Conservation (phyloP, 768 basidiomycete species). For the Gymnopilus junonius region DNA sequence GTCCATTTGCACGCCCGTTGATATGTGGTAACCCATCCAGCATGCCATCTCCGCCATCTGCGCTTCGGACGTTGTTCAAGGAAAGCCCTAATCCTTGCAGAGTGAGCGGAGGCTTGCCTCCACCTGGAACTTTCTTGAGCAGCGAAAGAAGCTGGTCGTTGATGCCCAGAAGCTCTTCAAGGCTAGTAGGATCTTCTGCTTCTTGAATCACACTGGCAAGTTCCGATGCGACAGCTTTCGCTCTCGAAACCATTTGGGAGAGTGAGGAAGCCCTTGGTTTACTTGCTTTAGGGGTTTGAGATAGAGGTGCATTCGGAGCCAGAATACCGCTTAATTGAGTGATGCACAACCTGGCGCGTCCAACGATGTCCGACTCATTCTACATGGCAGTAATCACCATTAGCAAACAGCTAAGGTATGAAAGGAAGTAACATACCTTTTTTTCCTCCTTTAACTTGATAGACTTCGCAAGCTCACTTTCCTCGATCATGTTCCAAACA, state of each 20-base stretch:
- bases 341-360: conserved; percentile 50
- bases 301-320: conserved; percentile 16
- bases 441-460: conserved; percentile 63
- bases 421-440: conserved; percentile 38
- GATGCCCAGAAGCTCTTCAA: conserved; percentile 71
- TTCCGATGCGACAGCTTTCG: conserved; percentile 55
- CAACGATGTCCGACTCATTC: conserved; percentile 50
- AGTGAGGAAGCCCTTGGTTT: conserved; percentile 7
- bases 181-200: conserved; percentile 57
- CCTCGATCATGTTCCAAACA: conserved; percentile 86
- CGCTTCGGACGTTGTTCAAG: conserved; percentile 28
- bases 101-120: conserved; percentile 41
- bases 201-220: conserved; percentile 57
- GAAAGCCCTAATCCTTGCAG: conserved; percentile 50
- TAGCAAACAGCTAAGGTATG: not conserved
- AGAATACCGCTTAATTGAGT: conserved; percentile 40
- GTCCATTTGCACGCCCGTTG: conserved; percentile 22
- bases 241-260: conserved; percentile 46
- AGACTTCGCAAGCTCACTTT: conserved; percentile 78
- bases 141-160: conserved; percentile 72
- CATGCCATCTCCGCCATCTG: conserved; percentile 24
- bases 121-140: conserved; percentile 51
- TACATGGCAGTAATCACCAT: conserved; percentile 25
- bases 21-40: conserved; percentile 28
- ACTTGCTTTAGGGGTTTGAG: conserved; percentile 19